phyloP scores from a whole-genome alignment of 257 asterid species.

The Nyctanthes arbortristis region DNA sequence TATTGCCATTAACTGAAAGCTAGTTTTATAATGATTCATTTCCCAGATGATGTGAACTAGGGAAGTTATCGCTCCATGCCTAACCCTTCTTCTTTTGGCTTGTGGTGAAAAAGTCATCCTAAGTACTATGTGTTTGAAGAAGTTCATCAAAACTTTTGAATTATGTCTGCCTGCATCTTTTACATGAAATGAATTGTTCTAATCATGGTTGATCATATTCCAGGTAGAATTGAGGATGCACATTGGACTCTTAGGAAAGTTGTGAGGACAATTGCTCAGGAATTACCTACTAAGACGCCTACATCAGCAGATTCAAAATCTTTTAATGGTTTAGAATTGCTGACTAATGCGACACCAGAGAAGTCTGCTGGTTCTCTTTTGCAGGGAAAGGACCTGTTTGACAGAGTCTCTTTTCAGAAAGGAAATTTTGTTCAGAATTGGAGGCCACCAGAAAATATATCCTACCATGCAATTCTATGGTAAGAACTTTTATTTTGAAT shows the following conservation, averaged over 20 bases:
- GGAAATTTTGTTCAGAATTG: slow-evolving; percentile 76
- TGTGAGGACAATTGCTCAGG: slow-evolving; percentile 30
- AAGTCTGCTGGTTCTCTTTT: slow-evolving; percentile 27
- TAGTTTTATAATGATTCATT: slow-evolving; percentile 2
- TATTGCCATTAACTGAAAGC: slow-evolving; percentile 16
- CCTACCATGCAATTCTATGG: slow-evolving; percentile 78
- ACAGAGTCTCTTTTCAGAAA: slow-evolving; percentile 70
- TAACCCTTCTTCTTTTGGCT: not conserved
- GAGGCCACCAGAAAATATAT: slow-evolving; percentile 49
- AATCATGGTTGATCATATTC: slow-evolving; percentile 31
- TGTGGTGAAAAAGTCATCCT: not conserved
- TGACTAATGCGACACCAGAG: slow-evolving; percentile 23
- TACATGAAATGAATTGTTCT: not conserved
- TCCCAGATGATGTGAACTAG: not conserved
- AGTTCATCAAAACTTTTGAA: not conserved
- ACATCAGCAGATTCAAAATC: slow-evolving; percentile 31
- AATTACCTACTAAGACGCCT: slow-evolving; percentile 23
- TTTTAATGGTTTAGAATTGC: slow-evolving; percentile 25
- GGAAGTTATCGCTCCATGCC: not conserved
- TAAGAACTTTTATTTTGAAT: slow-evolving; percentile 30
- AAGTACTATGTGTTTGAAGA: not conserved
- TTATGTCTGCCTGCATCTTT: not conserved
- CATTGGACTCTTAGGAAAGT: slow-evolving; percentile 67
- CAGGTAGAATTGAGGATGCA: slow-evolving; percentile 88
- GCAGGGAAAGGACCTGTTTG: slow-evolving; percentile 42